A percentile compares a stretch with the other conserved stretches of the same genome.
These are phyloP conservation scores for Ophiosphaerella herpotricha DNA, from an alignment of 2,329 filamentous ascomycete species.

Conservation along the genomic window DNA sequence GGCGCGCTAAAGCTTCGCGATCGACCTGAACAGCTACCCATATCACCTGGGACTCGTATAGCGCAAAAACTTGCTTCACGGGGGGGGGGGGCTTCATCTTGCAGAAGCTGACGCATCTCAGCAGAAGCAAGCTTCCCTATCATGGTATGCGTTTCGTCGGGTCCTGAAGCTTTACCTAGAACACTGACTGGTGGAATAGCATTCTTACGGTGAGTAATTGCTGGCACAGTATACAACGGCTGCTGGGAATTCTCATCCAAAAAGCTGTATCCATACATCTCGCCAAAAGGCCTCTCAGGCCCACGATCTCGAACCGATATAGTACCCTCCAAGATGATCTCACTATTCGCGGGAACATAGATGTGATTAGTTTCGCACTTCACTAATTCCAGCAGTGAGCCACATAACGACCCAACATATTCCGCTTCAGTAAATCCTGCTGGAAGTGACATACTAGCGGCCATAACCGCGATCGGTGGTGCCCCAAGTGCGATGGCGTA, in stretches of 20 bases:
- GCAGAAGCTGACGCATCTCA: slow-evolving; percentile 46
- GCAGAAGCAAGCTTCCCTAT: slow-evolving; percentile 52
- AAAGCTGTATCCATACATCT: slow-evolving; percentile 51
- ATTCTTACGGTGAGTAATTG: slow-evolving; percentile 55
- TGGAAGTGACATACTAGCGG: slow-evolving; percentile 42
- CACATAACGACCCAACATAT: slow-evolving; percentile 56
- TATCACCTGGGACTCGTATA: slow-evolving; percentile 54
- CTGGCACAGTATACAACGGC: slow-evolving; percentile 52
- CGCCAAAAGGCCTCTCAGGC: slow-evolving; percentile 57
- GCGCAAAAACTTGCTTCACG: slow-evolving; percentile 51
- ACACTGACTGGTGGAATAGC: slow-evolving; percentile 55
- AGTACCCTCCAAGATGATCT: slow-evolving; percentile 59
- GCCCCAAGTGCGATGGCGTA: slow-evolving; percentile 54
- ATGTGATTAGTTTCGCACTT: slow-evolving; percentile 60
- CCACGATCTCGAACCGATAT: slow-evolving; percentile 50
- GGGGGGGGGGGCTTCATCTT: slow-evolving; percentile 50
- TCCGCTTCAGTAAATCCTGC: slow-evolving; percentile 55
- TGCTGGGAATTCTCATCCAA: slow-evolving; percentile 46
- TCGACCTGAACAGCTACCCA: slow-evolving; percentile 48
- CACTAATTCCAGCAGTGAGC: slow-evolving; percentile 52
- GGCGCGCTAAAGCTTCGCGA: slow-evolving; percentile 1
- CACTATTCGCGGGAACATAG: slow-evolving; percentile 54
- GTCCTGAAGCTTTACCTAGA: slow-evolving; percentile 48
- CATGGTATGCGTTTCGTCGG: slow-evolving; percentile 13
- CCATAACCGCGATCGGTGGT: slow-evolving; percentile 57